These are phyloP conservation scores for Yarrowia bubula DNA, from an alignment of 805 yeast species.

Conservation along the genomic window DNA sequence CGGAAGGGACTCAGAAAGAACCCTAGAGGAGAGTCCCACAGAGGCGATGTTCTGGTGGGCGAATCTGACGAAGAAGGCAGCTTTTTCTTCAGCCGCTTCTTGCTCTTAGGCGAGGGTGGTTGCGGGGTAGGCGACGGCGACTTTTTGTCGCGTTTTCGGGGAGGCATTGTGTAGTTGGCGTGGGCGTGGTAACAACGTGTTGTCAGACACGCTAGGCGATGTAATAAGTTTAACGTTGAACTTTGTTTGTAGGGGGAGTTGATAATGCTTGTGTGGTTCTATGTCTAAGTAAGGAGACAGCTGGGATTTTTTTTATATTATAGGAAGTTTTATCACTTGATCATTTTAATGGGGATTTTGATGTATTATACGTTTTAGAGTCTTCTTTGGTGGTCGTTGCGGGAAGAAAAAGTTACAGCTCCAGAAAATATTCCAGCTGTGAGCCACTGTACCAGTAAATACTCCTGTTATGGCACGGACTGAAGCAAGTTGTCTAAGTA, in stretches of 20 bases:
- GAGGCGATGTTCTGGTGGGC: background rate
- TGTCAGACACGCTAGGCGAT: background rate
- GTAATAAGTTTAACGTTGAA: background rate
- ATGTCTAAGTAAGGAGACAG: no score
- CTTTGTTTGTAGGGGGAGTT: background rate
- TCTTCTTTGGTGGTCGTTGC: no score
- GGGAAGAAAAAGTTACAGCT: no score
- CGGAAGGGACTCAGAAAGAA: conserved; percentile 77
- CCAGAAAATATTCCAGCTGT: no score
- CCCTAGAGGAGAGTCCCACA: conserved; percentile 61
- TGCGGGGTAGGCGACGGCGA: background rate
- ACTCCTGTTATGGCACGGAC: no score
- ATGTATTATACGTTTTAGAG: no score
- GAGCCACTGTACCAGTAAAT: no score
- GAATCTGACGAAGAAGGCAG: conserved; percentile 15
- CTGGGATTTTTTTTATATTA: no score
- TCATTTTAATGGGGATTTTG: no score
- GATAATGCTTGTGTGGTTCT: no score
- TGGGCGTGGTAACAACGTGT: background rate
- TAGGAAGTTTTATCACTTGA: no score
- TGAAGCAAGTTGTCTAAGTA: no score
- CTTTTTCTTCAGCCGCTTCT: conserved; percentile 1
- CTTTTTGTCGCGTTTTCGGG: conserved; percentile 19
- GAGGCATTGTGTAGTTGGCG: background rate
- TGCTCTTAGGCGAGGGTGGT: conserved; percentile 1